Base-by-base conservation (phyloP, 202 grass and related monocot species). In the Eragrostis tef region DNA sequence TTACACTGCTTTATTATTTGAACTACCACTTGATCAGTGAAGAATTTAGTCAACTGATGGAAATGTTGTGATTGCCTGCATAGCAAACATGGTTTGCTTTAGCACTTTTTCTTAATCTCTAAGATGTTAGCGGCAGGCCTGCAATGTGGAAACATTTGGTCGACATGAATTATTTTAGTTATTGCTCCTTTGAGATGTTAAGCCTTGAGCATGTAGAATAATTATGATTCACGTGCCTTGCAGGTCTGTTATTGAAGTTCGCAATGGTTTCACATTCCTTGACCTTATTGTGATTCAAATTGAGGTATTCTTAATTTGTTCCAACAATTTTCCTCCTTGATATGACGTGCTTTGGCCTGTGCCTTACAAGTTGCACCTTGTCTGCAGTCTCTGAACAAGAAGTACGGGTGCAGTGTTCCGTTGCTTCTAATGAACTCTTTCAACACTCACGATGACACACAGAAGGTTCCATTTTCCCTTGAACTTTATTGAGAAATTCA, bases 241-340 rank as follows among this genome's bases (percentile, higher is more conserved):
- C 83, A 99, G 96, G 74, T 99, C 96, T 81, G 96, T 99, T 49
- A 99, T 99, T 77, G 96, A 95, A 86, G 96, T 99, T 73, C 96
- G 96, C 74, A 99, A 93, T 78, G 96, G 90, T 14, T 99, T 95
- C 77, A 99, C 96, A 85, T 99, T 99, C 84, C 93, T 99, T 65
- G 93, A 99, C 87, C 77, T 99, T 70, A 99, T 99, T 82, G 96
- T 99, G 87, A 93, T 99, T 82, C 96, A 99, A 83, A 95, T 99
- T 71, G 96, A 99, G 96, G 96, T 99, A 81, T 70, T 43, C 34
- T 68, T 86, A 27, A 70, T 47, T 77, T 81, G 8, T 58, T 26
- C 21, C 68, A 8, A 41, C 44, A 47, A 17, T 85, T 60, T 82
- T n/a, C 11, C 57, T 84, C 16, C 64, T 20, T 65, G 56, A 63